A percentile compares a stretch with the other conserved stretches of the same genome.
Conservation (phyloP, 140 eudicot species). For the Oenanthe javanica region DNA sequence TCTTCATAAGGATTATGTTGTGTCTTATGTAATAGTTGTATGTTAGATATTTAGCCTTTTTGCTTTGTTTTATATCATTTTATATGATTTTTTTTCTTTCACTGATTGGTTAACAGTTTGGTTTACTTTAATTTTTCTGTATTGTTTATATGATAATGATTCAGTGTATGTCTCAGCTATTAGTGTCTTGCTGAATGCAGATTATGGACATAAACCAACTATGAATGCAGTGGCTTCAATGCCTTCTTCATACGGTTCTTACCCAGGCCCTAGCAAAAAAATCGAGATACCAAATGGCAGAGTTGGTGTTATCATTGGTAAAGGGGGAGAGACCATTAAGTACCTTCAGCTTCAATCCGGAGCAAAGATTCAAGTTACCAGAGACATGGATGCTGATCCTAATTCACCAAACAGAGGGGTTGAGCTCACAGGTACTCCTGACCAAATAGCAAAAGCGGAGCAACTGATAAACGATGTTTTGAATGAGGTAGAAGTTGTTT, state of each 20-base stretch:
- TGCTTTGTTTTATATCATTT: not conserved
- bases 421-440: conserved; percentile 69
- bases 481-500: conserved; percentile 44
- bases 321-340: conserved; percentile 90
- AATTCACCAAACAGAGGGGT: conserved; percentile 57
- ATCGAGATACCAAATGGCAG: conserved; percentile 90
- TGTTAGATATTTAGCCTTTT: not conserved
- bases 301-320: conserved; percentile 97
- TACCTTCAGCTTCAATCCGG: conserved; percentile 85
- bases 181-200: conserved; percentile 26
- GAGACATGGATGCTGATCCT: conserved; percentile 85
- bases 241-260: conserved; percentile 44
- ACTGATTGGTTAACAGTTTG: not conserved
- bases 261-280: conserved; percentile 57
- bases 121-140: not conserved
- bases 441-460: conserved; percentile 77
- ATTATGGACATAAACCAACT: conserved; percentile 41
- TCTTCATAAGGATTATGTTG: not conserved
- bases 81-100: not conserved
- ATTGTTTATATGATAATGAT: not conserved
- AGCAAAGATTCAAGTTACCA: conserved; percentile 84
- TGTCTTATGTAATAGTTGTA: too few relatives aligned
- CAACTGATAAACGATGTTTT: conserved; percentile 71
- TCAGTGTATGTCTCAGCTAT: not conserved
- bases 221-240: conserved; percentile 25